phyloP scores from a whole-genome alignment of 345 rosid species.

The Arabis alpina region DNA sequence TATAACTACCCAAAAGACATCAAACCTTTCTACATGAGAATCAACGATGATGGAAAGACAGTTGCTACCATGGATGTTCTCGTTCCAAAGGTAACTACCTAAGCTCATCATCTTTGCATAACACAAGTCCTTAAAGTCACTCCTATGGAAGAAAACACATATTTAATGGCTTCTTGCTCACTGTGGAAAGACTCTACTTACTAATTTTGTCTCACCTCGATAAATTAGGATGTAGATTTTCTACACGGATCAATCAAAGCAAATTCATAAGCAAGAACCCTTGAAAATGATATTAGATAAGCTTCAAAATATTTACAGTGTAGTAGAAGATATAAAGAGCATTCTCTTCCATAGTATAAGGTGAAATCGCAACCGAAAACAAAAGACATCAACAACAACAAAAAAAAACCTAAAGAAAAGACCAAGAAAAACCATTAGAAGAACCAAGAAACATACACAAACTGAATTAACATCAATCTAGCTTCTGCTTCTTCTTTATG shows the following conservation, averaged over 20 bases:
- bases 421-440: slow-evolving; percentile 28
- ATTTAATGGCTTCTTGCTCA: not conserved
- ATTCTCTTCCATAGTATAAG: slow-evolving; percentile 39
- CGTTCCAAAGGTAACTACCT: slow-evolving; percentile 74
- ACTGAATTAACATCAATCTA: slow-evolving; percentile 29
- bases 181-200: no score
- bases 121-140: not conserved
- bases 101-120: slow-evolving; percentile 1
- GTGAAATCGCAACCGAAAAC: slow-evolving; percentile 25
- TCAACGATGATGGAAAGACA: slow-evolving; percentile 82
- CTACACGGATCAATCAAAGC: slow-evolving; percentile 52
- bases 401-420: not conserved
- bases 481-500: slow-evolving; percentile 40
- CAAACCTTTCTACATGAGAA: slow-evolving; percentile 95
- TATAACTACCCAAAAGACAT: slow-evolving; percentile 93
- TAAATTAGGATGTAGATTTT: no score
- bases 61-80: slow-evolving; percentile 98
- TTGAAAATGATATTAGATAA: slow-evolving; percentile 21
- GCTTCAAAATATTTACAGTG: slow-evolving; percentile 48
- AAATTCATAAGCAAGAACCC: slow-evolving; percentile 30
- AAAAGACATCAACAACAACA: slow-evolving; percentile 12
- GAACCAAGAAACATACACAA: slow-evolving; percentile 32
- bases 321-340: slow-evolving; percentile 42
- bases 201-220: no score
- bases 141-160: not conserved